Percentiles rank a stretch among this genome's conserved stretches.
phyloP scores from a whole-genome alignment of 805 yeast genomes.

The Zygosaccharomyces pseudorouxii region DNA sequence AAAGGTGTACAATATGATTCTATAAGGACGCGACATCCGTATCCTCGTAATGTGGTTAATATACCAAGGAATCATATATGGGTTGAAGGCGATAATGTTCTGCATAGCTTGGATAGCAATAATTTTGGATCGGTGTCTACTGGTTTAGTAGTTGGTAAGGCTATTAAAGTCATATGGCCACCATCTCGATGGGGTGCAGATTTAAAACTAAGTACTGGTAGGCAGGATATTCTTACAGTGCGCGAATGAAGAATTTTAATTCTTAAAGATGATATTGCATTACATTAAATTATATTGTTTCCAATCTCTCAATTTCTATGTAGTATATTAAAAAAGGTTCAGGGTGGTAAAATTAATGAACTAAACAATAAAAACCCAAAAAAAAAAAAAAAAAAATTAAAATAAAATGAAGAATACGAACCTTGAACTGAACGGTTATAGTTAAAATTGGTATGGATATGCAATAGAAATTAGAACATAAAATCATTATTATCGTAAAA shows the following conservation, averaged over 20 bases:
- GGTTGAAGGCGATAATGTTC: constrained; percentile 90
- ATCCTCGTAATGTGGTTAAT: constrained; percentile 52
- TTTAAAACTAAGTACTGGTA: constrained; percentile 23
- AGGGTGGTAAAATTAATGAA: neutral
- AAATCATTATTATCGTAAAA: neutral
- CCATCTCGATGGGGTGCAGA: constrained; percentile 45
- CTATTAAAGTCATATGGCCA: constrained; percentile 67
- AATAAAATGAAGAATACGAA: neutral
- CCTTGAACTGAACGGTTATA: neutral
- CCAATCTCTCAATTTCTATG: neutral
- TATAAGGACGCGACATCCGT: constrained; percentile 57
- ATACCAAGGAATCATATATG: constrained; percentile 81
- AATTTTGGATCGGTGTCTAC: constrained; percentile 83
- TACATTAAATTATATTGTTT: neutral
- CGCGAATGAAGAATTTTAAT: constrained; percentile 5
- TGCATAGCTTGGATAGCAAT: constrained; percentile 79
- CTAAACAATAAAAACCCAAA: neutral
- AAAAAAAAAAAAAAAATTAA: neutral
- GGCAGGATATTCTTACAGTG: constrained; percentile 15
- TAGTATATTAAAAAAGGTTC: neutral
- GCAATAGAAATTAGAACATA: neutral
- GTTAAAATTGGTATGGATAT: neutral
- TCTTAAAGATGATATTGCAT: neutral
- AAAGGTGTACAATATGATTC: constrained; percentile 71
- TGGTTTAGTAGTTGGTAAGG: constrained; percentile 78